Evolutionary conservation across 345 rosid species (phyloP).

Genomic region (Ceriops zippeliana): DNA sequence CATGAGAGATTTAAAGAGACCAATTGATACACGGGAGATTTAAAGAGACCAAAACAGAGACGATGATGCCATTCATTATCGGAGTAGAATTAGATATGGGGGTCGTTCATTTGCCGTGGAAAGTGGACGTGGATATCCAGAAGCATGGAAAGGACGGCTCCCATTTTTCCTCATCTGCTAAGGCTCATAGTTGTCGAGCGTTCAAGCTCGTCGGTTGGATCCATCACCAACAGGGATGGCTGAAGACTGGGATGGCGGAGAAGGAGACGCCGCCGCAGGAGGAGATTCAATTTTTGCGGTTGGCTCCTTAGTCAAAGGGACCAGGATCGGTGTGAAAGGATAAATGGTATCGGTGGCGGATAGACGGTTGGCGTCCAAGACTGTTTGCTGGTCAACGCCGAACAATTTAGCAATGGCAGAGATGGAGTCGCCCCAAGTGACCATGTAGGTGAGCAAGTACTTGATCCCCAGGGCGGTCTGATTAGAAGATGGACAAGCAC

Average conservation of each 20-base stretch:
- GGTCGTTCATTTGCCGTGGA: too few relatives aligned
- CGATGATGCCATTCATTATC: too few relatives aligned
- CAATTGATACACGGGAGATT: too few relatives aligned
- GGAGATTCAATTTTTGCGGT: conserved; percentile 19
- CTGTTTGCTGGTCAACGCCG: conserved; percentile 28
- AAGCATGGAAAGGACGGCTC: too few relatives aligned
- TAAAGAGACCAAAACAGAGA: too few relatives aligned
- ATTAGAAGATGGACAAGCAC: conserved; percentile 70
- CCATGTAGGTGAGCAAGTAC: conserved; percentile 55
- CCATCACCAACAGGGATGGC: conserved; percentile 1
- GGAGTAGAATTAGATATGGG: too few relatives aligned
- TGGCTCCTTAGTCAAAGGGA: conserved; percentile 58
- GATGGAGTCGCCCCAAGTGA: conserved; percentile 39
- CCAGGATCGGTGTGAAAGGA: conserved; percentile 60
- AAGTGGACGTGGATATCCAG: too few relatives aligned
- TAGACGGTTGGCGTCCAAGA: conserved; percentile 53
- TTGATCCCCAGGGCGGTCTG: conserved; percentile 51
- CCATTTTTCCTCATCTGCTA: conserved; percentile 22
- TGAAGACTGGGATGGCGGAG: conserved; percentile 17
- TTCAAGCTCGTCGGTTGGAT: conserved; percentile 58
- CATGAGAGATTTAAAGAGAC: too few relatives aligned
- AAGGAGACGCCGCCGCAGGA: conserved; percentile 33
- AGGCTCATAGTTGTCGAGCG: conserved; percentile 39
- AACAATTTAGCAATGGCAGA: conserved; percentile 47
- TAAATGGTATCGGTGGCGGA: conserved; percentile 22